Percentiles rank a stretch among this genome's conserved stretches.
phyloP scores from a whole-genome alignment of 2,329 filamentous ascomycete genomes.

The Aspergillus oerlinghausenensis region DNA sequence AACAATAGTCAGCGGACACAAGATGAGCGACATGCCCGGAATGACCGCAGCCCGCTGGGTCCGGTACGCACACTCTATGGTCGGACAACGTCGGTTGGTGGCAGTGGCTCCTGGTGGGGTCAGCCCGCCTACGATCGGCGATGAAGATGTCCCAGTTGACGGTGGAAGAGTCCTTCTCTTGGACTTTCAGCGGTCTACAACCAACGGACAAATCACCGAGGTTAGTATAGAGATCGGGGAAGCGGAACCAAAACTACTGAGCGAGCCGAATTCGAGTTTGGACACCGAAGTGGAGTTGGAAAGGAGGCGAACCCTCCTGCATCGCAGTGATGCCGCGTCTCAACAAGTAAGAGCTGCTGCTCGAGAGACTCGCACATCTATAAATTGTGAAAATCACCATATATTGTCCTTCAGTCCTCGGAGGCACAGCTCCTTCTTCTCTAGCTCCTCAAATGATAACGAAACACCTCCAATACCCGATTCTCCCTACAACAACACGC shows the following conservation, averaged over 20 bases:
- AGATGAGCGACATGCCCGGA: constrained; percentile 61
- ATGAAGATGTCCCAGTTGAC: constrained; percentile 73
- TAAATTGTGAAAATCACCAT: constrained; percentile 12
- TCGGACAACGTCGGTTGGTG: constrained; percentile 55
- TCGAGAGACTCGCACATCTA: constrained; percentile 22
- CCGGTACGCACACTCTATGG: constrained; percentile 47
- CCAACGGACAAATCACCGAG: constrained; percentile 53
- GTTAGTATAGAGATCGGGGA: constrained; percentile 71
- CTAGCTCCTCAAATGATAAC: constrained; percentile 19
- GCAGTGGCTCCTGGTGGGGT: constrained; percentile 67
- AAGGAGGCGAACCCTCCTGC: constrained; percentile 66
- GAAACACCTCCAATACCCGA: constrained; percentile 58
- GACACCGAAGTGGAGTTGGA: constrained; percentile 76
- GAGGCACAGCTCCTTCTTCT: constrained; percentile 26
- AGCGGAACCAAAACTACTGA: constrained; percentile 62
- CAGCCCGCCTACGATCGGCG: constrained; percentile 56
- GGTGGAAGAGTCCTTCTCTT: constrained; percentile 68
- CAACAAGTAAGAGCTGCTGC: constrained; percentile 15
- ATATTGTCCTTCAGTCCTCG: constrained; percentile 12
- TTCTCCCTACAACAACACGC: constrained; percentile 67
- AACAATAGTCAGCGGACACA: constrained; percentile 63
- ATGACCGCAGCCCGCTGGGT: constrained; percentile 71
- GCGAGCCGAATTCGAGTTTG: constrained; percentile 69
- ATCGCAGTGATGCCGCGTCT: constrained; percentile 47
- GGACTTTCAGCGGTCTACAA: constrained; percentile 64